Evolutionary conservation across 441 rosid genomes (phyloP), one percentile per base, ranked within the genome.

Genomic region (Flueggea neowawraea): DNA sequence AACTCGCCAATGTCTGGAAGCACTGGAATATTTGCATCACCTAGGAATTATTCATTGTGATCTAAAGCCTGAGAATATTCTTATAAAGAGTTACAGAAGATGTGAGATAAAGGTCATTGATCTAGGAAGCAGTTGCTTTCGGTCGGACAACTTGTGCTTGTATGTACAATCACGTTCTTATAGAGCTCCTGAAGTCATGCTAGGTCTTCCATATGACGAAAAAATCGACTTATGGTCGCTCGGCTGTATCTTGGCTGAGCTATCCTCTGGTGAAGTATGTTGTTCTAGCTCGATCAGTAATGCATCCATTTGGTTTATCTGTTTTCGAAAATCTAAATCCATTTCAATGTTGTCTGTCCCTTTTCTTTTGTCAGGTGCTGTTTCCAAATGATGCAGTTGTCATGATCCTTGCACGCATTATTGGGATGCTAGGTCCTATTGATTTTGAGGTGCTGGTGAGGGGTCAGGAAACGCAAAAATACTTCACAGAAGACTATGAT

Each of bases 221-320:
- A 94, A 85, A 82, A 90, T 94, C 13, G 99, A 94, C 76, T 48
- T 94, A n/a, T 94, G 97, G 99, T 94, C 99, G 60, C 85, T 94
- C 4, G 96, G 99, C 39, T 94, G 99, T 75, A 90, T 94, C 67
- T 78, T 94, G 62, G 94, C 95, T 2, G 97, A 94, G 78, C 95
- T 94, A 0, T 90, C 82, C 75, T 89, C 98, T 54, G 96, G 96
- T 12, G 96, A 90, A 77, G 98, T 93, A 85, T 36, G 85, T 75
- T 53, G 17, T 3, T 49, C 41, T 36, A 8, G 41, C 9, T 22
- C 9, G 41, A 36, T 36, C 9, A 8, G 7, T 36, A 36, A 36
- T 5, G 41, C 6, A 5, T 36, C 9, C 9, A 5, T 5, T 36
- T 36, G 41, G 41, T 36, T 36, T 5, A 36, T 36, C 41, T 5